Evolutionary conservation across 1,139 yeast species (phyloP), one percentile per base, ranked within the genome.

Genomic region (Candida frijolesensis): DNA sequence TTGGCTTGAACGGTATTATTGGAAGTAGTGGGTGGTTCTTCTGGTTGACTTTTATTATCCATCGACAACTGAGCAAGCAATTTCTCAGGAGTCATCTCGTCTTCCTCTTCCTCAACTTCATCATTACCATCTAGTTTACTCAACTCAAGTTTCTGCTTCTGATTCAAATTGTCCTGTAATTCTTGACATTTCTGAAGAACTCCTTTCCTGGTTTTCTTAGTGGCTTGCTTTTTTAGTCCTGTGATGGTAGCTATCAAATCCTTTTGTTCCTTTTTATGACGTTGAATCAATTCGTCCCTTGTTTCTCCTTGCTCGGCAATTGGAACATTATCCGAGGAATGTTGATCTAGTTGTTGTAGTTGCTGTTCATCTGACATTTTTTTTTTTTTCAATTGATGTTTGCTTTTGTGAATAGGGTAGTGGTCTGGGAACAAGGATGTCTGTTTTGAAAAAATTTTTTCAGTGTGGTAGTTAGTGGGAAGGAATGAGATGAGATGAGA

Each of bases 141-240:
- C 22, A 86, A 46, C 61, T 89, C 95, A 8, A 60, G 47, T 37
- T 67, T 69, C 46, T 89, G 96, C 51, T 71, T 78, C 22, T 56
- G 60, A 51, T 79, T 80, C 59, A 89, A 62, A 9, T 76, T 81
- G 2, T 69, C 69, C 60, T 88, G 89, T 69, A 89, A 58, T 46
- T 77, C 82, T 43, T 74, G 76, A 56, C 92, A 85, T 60, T 79
- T 80, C 50, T 74, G 74, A 56, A 73, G 59, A 4, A 84, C 80
- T 46, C 72, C 74, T 65, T 84, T 85, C 59, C 89, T 80, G 43
- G 86, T 89, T 51, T 90, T 85, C 65, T 89, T 89, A 16, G 89
- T 83, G 2, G 94, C 94, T 66, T 86, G 94, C 60, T 89, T 89
- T 70, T 87, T 89, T 76, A 90, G 69, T 1, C 87, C 86, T 0